These are phyloP conservation scores for Phycomyces nitens DNA, from an alignment of 192 early-diverging fungal species.

Conservation along the genomic window DNA sequence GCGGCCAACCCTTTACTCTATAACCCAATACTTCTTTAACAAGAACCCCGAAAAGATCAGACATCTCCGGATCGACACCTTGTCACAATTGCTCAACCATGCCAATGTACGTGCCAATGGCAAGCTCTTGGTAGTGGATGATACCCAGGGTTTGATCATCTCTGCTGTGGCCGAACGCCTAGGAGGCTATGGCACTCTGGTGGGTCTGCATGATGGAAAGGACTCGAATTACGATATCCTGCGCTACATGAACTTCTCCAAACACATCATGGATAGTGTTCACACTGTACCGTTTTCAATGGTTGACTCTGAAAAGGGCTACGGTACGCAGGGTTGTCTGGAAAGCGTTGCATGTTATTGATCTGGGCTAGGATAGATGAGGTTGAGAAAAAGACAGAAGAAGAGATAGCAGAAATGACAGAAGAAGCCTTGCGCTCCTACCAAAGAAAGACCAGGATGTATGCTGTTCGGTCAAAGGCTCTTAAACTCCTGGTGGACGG, in stretches of 20 bases:
- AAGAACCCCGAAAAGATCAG: slow-evolving; percentile 78
- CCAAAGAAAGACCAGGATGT: slow-evolving; percentile 50
- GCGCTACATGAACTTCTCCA: slow-evolving; percentile 73
- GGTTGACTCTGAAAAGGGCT: slow-evolving; percentile 50
- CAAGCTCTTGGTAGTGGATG: slow-evolving; percentile 82
- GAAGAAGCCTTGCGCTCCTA: slow-evolving; percentile 45
- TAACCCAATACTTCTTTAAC: slow-evolving; percentile 75
- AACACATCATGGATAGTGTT: slow-evolving; percentile 48
- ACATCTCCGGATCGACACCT: slow-evolving; percentile 72
- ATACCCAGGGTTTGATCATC: slow-evolving; percentile 83
- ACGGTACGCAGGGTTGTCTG: slow-evolving; percentile 43
- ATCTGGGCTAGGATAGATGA: slow-evolving; percentile 1
- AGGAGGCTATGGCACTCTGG: slow-evolving; percentile 57
- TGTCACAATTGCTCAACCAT: slow-evolving; percentile 83
- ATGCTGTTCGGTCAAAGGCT: slow-evolving; percentile 45
- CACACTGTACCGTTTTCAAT: slow-evolving; percentile 69
- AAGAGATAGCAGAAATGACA: slow-evolving; percentile 8
- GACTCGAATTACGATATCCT: slow-evolving; percentile 68
- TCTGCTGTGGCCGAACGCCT: slow-evolving; percentile 81
- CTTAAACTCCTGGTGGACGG: slow-evolving; percentile 52
- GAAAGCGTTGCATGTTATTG: not conserved
- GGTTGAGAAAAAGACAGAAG: slow-evolving; percentile 9
- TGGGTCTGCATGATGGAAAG: slow-evolving; percentile 75
- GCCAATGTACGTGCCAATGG: slow-evolving; percentile 75
- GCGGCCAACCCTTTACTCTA: slow-evolving; percentile 69